Evolutionary conservation across 228 moss, liverwort and hornwort species (phyloP).

Genomic region (Sphagnum magellanicum): DNA sequence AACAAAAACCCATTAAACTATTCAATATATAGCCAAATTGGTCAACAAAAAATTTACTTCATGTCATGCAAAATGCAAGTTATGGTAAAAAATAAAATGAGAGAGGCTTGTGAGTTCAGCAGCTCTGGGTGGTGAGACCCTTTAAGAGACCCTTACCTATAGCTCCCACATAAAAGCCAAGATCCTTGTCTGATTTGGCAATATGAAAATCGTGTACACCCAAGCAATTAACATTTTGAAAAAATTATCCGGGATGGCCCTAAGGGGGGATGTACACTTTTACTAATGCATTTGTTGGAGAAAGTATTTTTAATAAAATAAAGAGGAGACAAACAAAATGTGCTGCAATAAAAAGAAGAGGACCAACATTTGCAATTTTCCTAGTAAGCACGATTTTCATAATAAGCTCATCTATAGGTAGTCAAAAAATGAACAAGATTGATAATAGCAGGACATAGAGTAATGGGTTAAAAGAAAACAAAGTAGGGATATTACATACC

Average conservation of each 20-base stretch:
- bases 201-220: constrained; percentile 23
- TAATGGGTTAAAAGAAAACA: not conserved
- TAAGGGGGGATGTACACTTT: not conserved
- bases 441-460: not conserved
- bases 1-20: not conserved
- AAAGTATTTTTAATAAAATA: no score
- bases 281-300: no score
- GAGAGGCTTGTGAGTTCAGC: not conserved
- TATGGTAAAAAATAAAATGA: not conserved
- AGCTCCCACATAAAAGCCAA: constrained; percentile 31
- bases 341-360: not conserved
- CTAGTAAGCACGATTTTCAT: not conserved
- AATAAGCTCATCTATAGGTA: not conserved
- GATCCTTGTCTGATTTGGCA: constrained; percentile 23
- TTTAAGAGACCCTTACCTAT: constrained; percentile 8
- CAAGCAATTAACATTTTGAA: not conserved
- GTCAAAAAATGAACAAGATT: not conserved
- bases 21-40: not conserved
- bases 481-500: constrained; percentile 9
- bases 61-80: not conserved
- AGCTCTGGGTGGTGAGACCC: not conserved
- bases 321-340: not conserved
- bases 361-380: not conserved
- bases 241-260: no score
- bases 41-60: not conserved